phyloP scores from a whole-genome alignment of 306 rosid species.

The Dryas octopetala region DNA sequence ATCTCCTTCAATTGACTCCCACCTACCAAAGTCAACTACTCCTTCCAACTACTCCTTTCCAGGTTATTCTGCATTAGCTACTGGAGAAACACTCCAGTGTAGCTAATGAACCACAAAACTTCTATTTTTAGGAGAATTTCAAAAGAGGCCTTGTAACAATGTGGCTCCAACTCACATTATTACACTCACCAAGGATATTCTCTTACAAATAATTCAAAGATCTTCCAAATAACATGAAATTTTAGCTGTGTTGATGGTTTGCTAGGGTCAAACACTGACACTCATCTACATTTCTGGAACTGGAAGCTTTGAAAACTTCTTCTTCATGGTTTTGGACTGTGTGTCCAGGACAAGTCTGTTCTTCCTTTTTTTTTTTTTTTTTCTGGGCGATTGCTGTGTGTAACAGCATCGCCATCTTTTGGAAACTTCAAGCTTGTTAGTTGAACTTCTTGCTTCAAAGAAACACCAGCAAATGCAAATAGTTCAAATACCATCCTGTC shows the following conservation, averaged over 20 bases:
- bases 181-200: neutral
- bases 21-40: slow-evolving; percentile 6
- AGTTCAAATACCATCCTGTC: neutral
- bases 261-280: neutral
- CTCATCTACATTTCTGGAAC: neutral
- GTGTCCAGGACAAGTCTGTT: too few relatives aligned
- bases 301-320: too few relatives aligned
- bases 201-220: neutral
- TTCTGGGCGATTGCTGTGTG: neutral
- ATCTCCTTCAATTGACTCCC: neutral
- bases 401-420: neutral
- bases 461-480: neutral
- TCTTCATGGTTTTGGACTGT: too few relatives aligned
- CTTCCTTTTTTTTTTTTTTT: too few relatives aligned
- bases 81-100: slow-evolving; percentile 23
- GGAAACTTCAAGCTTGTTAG: neutral
- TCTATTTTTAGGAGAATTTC: neutral
- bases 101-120: slow-evolving; percentile 14
- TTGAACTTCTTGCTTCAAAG: neutral
- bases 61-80: neutral
- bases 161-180: neutral
- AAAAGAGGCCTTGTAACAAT: slow-evolving; percentile 5
- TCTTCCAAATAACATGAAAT: too few relatives aligned
- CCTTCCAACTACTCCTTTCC: neutral
- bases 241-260: neutral